Base-by-base conservation (phyloP, 176 grass and related monocot species). In the Cenchrus americanus region DNA sequence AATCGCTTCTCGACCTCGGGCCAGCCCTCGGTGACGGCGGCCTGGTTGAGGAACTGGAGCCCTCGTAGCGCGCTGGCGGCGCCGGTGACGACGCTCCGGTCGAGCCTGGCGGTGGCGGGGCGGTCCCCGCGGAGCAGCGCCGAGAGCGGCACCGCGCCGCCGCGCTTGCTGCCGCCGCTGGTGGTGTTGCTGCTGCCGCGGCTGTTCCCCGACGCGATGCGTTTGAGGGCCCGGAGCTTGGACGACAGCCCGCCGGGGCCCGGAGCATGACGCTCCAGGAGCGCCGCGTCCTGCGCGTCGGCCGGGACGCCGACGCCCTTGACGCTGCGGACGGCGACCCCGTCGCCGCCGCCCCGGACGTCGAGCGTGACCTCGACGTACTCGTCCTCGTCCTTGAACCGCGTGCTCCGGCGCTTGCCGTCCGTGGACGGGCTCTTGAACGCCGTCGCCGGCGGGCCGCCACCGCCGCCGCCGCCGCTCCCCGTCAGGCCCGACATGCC, bases 301-400 rank as follows among this genome's bases (percentile, higher is more conserved):
- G 77, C 86, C 7, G 5, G 10, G 43, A 44, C 65, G 42, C 84
- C 32, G 75, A 52, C 82, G 40, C 11, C 21, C 72, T 67, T 66
- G 75, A 91, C 57, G 84, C 76, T 49, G 41, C 83, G 91, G 69
- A 95, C 82, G 41, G 91, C 46, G 23, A 98, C 83, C 6, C 48
- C 59, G 8, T 48, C 59, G 64, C 22, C 71, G 26, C 41, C 77
- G 26, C 61, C 85, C 6, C 76, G 52, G 47, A 96, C 75, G 71
- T 96, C 91, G n/a, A 99, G 66, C 22, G 91, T 96, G 57, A 99
- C 83, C 91, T 99, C 93, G 3, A 96, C 83, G 82, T 92, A 94
- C 83, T 88, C 86, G 15, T 96, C 88, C 51, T 90, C 90, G 23
- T 92, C 93, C 83, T 93, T 92, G 81, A 95, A 92, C 83, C 93